Evolutionary conservation across 2,329 filamentous ascomycete species (phyloP), one percentile per base, ranked within the genome.

Genomic region (Sphaerulina vaccinii): DNA sequence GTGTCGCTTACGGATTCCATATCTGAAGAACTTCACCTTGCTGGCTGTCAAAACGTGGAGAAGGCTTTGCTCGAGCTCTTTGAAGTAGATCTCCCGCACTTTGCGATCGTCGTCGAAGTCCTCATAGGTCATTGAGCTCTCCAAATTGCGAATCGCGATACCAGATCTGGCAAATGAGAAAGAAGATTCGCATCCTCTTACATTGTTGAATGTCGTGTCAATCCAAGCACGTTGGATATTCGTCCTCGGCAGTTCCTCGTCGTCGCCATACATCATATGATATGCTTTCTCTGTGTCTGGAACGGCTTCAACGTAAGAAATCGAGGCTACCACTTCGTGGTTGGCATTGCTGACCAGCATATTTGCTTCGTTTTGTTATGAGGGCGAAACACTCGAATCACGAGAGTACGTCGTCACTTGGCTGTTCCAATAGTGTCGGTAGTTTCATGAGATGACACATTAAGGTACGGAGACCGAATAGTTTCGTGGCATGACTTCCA

Each of bases 231-330:
- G 46, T 6, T 15, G 7, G n/a, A 54, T 45, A 16, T 54, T 54
- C n/a, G 51, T 54, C n/a, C 45, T 27, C 3, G 45, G 45, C 3
- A 54, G 11, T n/a, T 16, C 39, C 1, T 11, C 24, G 5, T 3
- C 7, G 7, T 49, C 39, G n/a, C 40, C 51, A 16, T 54, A 54
- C 46, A 49, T 49, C 45, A 54, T 33, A 24, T 49, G 46, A 36
- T 54, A 54, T 16, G 51, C 22, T 21, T 49, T 49, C 13, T 35
- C 32, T 5, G 24, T 32, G 2, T 48, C 37, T 21, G 50, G 43
- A 2, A 52, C 37, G 3, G 27, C 15, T 0, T 3, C n/a, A 6
- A 52, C 18, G 43, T 52, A 52, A 2, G 50, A 52, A 5, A 52
- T 42, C 3, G 40, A n/a, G 3, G 45, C 35, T 10, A 27, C 18